phyloP scores from a whole-genome alignment of 177 flowering plant genomes.

The Vitis hybrid region DNA sequence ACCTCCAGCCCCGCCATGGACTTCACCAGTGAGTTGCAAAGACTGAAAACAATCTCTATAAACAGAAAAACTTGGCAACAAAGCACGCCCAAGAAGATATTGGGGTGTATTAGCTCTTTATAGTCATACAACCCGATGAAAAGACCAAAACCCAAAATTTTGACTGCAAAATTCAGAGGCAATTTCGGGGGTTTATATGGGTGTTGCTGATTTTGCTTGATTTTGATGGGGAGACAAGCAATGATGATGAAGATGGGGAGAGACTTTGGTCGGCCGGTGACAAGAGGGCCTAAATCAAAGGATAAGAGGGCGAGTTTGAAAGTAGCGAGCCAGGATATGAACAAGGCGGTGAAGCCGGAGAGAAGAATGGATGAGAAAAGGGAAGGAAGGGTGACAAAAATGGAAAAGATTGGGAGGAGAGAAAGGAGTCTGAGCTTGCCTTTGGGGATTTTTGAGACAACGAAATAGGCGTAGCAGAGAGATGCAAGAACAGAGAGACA shows the following conservation, averaged over 20 bases:
- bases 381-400: slow-evolving; percentile 41
- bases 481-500: slow-evolving; percentile 29
- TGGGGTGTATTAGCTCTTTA: slow-evolving; percentile 9
- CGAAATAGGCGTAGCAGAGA: slow-evolving; percentile 29
- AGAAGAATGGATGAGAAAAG: slow-evolving; percentile 30
- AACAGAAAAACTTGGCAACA: slow-evolving; percentile 22
- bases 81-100: slow-evolving; percentile 12
- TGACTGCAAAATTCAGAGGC: slow-evolving; percentile 13
- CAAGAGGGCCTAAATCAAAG: slow-evolving; percentile 38
- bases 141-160: slow-evolving; percentile 11
- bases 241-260: slow-evolving; percentile 28
- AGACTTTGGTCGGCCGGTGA: slow-evolving; percentile 23
- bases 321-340: slow-evolving; percentile 38
- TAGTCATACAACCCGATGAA: slow-evolving; percentile 4
- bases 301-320: slow-evolving; percentile 48
- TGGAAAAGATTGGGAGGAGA: slow-evolving; percentile 39
- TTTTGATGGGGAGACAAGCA: slow-evolving; percentile 36
- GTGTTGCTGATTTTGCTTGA: slow-evolving; percentile 3
- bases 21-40: slow-evolving; percentile 3
- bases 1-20: not conserved
- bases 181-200: slow-evolving; percentile 2
- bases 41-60: slow-evolving; percentile 20
- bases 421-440: slow-evolving; percentile 32
- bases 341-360: slow-evolving; percentile 26
- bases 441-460: slow-evolving; percentile 22